phyloP scores from a whole-genome alignment of 805 yeast genomes.

The Yarrowia hollandica region DNA sequence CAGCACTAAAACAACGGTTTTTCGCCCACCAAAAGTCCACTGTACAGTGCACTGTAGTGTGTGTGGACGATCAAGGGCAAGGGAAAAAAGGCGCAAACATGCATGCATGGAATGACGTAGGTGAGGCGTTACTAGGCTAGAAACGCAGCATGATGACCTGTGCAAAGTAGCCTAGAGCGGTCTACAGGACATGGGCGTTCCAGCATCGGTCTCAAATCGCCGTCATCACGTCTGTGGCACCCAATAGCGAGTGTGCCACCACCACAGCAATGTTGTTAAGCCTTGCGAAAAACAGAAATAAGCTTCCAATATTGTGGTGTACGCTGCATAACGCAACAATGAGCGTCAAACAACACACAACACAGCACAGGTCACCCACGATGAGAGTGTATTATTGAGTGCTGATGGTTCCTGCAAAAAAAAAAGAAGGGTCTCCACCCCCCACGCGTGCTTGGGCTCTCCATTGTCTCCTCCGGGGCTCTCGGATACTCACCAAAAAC shows the following conservation, averaged over 20 bases:
- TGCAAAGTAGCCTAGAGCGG: no score
- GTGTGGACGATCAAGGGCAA: conserved; percentile 21
- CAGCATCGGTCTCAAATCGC: no score
- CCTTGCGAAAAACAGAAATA: background rate
- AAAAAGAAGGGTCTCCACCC: no score
- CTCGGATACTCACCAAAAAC: background rate
- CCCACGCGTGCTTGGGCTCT: no score
- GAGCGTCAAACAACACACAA: background rate
- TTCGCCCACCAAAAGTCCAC: background rate
- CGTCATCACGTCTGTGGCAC: no score
- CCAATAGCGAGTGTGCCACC: no score
- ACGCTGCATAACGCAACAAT: conserved; percentile 25
- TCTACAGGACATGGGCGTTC: no score
- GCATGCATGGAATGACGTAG: conserved; percentile 25
- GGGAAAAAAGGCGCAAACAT: conserved; percentile 22
- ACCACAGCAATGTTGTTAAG: background rate
- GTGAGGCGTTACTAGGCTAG: background rate
- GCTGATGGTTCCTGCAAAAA: no score
- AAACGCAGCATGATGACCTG: no score
- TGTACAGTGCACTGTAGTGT: conserved; percentile 3
- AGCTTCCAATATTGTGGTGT: conserved; percentile 18
- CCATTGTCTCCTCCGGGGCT: background rate
- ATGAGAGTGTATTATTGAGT: no score
- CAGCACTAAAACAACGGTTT: background rate
- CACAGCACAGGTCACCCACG: background rate